These are phyloP conservation scores for Penicillium sp. DNA, from an alignment of 2,329 filamentous ascomycete species.

Conservation along the genomic window DNA sequence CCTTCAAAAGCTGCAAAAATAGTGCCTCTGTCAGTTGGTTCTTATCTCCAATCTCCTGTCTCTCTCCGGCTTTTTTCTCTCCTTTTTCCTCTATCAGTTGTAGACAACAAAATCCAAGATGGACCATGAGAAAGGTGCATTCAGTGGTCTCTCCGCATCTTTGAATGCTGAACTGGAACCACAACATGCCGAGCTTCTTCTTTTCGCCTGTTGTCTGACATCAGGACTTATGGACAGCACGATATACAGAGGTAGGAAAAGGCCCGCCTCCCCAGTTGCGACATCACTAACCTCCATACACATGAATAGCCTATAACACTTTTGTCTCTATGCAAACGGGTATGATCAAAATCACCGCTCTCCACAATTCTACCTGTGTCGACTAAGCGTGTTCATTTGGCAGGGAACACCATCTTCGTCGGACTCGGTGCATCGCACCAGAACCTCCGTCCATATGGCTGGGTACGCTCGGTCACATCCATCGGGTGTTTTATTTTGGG, in stretches of 20 bases:
- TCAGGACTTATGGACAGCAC: constrained; percentile 33
- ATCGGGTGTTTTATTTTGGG: constrained; percentile 47
- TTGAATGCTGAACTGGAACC: constrained; percentile 23
- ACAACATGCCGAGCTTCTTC: constrained; percentile 25
- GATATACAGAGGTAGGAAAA: constrained; percentile 29
- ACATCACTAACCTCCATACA: neutral
- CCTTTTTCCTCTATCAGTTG: neutral
- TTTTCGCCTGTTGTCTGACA: constrained; percentile 29
- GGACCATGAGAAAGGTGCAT: constrained; percentile 2
- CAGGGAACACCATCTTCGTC: constrained; percentile 47
- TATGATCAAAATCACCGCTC: constrained; percentile 8
- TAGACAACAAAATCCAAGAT: constrained; percentile 1
- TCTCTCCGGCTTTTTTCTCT: neutral
- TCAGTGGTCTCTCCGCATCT: constrained; percentile 13
- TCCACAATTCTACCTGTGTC: neutral
- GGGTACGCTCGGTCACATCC: constrained; percentile 46
- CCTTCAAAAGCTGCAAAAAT: neutral
- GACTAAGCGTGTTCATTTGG: neutral
- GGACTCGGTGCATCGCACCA: constrained; percentile 44
- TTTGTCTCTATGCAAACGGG: constrained; percentile 45
- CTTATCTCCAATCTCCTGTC: neutral
- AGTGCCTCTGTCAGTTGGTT: neutral
- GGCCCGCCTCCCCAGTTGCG: neutral
- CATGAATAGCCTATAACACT: constrained; percentile 40
- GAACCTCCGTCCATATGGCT: constrained; percentile 43